phyloP scores from a whole-genome alignment of 1,284 basidiomycete genomes.

The Hymenochaete sp. region DNA sequence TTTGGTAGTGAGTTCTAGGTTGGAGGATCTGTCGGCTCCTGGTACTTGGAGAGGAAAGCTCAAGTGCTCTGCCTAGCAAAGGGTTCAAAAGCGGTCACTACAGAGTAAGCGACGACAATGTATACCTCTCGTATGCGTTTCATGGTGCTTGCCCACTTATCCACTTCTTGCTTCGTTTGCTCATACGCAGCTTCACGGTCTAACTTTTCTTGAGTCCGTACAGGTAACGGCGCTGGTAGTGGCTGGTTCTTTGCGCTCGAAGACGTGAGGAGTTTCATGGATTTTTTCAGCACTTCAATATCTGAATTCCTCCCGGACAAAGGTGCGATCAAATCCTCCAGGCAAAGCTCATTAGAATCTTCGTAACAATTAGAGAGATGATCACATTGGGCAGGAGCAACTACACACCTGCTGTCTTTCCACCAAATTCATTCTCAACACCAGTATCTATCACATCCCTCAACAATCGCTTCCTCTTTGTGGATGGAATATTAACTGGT shows the following conservation, averaged over 20 bases:
- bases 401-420: slow-evolving; percentile 38
- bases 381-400: slow-evolving; percentile 4
- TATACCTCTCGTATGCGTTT: slow-evolving; percentile 71
- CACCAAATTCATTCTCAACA: slow-evolving; percentile 65
- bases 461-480: slow-evolving; percentile 53
- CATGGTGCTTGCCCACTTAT: slow-evolving; percentile 93
- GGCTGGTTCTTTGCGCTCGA: slow-evolving; percentile 44
- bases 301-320: slow-evolving; percentile 50
- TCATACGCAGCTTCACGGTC: slow-evolving; percentile 94
- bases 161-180: slow-evolving; percentile 84
- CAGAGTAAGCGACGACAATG: neutral
- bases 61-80: slow-evolving; percentile 73
- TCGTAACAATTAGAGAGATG: slow-evolving; percentile 7
- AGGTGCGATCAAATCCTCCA: slow-evolving; percentile 72
- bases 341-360: slow-evolving; percentile 47
- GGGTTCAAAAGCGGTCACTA: neutral
- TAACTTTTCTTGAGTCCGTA: slow-evolving; percentile 79
- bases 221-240: slow-evolving; percentile 80
- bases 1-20: slow-evolving; percentile 68
- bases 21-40: slow-evolving; percentile 52
- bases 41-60: slow-evolving; percentile 84
- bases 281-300: slow-evolving; percentile 58
- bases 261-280: slow-evolving; percentile 51
- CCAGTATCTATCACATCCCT: slow-evolving; percentile 70
- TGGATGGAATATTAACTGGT: slow-evolving; percentile 3